Conservation (phyloP, 495 filamentous ascomycete species). For the Penicillium pulvis region DNA sequence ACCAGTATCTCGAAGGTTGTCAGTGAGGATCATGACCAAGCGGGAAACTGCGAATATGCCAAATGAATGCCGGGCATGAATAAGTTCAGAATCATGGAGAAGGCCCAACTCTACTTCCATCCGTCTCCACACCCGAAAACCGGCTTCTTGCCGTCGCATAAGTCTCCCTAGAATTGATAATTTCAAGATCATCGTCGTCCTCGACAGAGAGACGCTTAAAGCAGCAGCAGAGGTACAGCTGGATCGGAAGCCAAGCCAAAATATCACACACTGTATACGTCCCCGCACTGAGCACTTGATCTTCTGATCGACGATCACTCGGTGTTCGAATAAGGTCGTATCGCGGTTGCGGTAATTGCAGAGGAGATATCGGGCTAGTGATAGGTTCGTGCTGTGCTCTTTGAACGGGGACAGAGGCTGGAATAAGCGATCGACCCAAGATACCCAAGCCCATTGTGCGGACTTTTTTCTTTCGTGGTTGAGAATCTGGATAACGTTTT, state of each 20-base stretch:
- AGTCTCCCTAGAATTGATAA: constrained; percentile 28
- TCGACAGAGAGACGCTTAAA: neutral
- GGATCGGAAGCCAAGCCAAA: constrained; percentile 15
- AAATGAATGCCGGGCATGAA: neutral
- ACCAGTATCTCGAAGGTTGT: neutral
- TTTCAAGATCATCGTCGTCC: constrained; percentile 11
- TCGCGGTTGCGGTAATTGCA: neutral
- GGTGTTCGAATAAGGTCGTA: neutral
- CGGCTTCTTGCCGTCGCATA: constrained; percentile 34
- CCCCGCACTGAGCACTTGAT: neutral
- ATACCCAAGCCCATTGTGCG: neutral
- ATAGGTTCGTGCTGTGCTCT: neutral
- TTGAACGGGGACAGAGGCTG: constrained; percentile 1
- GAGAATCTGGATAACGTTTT: neutral
- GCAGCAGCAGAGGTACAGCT: constrained; percentile 26
- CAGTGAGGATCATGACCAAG: neutral
- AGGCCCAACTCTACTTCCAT: neutral
- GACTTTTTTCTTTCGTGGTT: neutral
- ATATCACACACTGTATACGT: constrained; percentile 3
- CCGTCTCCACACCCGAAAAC: constrained; percentile 7
- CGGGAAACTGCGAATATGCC: neutral
- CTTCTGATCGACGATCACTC: neutral
- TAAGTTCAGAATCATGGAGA: neutral
- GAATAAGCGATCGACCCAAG: constrained; percentile 7
- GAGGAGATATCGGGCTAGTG: neutral